Evolutionary conservation across 1,284 basidiomycete species (phyloP).

Genomic region (Stygiomarasmius scandens): DNA sequence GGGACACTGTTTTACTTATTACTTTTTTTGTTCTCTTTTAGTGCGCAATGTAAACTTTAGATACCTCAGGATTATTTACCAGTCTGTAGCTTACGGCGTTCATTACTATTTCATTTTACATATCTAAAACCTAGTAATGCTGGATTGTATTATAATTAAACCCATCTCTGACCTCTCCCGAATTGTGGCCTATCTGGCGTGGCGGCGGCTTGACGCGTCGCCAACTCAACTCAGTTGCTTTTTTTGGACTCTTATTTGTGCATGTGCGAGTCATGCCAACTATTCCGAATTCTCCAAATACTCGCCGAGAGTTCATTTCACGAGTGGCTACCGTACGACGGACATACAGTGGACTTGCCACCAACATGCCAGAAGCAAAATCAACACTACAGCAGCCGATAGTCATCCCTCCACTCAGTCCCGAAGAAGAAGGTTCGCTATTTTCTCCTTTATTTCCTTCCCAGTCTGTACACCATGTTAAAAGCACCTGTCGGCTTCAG

Average conservation of each 20-base stretch:
- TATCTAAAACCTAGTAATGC: neutral
- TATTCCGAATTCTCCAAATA: neutral
- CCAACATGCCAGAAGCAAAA: neutral
- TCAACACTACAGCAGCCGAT: conserved; percentile 5
- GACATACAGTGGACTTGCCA: neutral
- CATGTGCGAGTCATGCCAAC: neutral
- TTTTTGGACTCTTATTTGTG: neutral
- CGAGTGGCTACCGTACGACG: neutral
- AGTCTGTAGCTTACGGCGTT: neutral
- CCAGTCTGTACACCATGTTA: neutral
- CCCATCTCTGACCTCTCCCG: neutral
- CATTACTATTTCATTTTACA: neutral
- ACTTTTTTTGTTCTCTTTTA: neutral
- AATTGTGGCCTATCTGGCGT: neutral
- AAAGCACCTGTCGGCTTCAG: too few species aligned
- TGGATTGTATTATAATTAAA: neutral
- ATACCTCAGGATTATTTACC: conserved; percentile 1
- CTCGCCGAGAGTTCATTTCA: neutral
- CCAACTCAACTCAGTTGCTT: neutral
- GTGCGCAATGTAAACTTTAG: neutral
- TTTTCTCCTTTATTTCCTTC: conserved; percentile 4
- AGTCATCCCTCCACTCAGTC: conserved; percentile 48
- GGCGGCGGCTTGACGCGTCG: neutral
- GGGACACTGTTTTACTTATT: neutral
- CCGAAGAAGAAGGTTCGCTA: conserved; percentile 65